Evolutionary conservation across 1,284 basidiomycete genomes (phyloP).

Genomic region (Ustilago xerochloae): DNA sequence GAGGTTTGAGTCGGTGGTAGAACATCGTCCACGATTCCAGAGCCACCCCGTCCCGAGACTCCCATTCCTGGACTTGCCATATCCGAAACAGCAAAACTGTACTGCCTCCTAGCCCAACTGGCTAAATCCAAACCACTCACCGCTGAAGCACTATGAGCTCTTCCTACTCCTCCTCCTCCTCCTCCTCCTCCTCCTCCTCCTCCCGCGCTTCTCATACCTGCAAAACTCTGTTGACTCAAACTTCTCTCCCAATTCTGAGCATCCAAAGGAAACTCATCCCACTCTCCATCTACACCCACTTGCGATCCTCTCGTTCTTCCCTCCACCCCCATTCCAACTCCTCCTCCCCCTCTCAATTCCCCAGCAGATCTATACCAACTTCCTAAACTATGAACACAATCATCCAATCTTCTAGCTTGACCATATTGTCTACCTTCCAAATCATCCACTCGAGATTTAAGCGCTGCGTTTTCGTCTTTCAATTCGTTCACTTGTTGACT

Average conservation of each 20-base stretch:
- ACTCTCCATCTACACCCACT: constrained; percentile 41
- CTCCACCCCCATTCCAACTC: background rate
- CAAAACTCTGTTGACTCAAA: constrained; percentile 30
- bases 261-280: constrained; percentile 51
- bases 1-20: background rate
- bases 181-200: constrained; percentile 3
- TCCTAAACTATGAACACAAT: constrained; percentile 42
- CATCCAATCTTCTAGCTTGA: constrained; percentile 26
- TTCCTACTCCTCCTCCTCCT: constrained; percentile 1
- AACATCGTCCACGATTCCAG: background rate
- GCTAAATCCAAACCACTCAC: constrained; percentile 15
- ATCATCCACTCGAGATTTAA: constrained; percentile 25
- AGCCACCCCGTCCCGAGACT: background rate
- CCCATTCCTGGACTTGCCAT: background rate
- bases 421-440: constrained; percentile 20
- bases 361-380: constrained; percentile 48
- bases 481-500: constrained; percentile 24
- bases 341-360: constrained; percentile 1
- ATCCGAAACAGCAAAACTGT: constrained; percentile 3
- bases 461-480: constrained; percentile 30
- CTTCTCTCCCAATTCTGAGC: constrained; percentile 44
- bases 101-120: constrained; percentile 20
- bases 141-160: constrained; percentile 28
- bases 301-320: constrained; percentile 26
- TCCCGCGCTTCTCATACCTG: too few species aligned